These are phyloP conservation scores for Trypanosoma lewisi DNA, from an alignment of 208 protist genomes.

Conservation along the genomic window DNA sequence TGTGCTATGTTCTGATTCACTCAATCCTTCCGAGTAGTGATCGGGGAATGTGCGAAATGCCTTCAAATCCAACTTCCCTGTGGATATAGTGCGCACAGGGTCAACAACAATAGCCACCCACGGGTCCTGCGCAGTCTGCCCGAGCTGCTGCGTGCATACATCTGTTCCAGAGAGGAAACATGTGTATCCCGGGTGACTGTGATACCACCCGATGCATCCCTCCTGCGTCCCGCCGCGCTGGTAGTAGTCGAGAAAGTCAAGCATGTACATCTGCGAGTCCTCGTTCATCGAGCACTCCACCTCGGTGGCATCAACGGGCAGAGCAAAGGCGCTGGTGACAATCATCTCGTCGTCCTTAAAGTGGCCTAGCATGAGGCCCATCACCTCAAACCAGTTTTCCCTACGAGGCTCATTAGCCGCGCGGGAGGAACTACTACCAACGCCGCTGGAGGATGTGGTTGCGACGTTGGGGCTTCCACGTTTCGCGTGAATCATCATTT, in stretches of 20 bases:
- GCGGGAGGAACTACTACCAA: constrained; percentile 2
- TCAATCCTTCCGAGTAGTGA: constrained; percentile 56
- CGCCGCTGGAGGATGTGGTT: constrained; percentile 1
- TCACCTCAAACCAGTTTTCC: constrained; percentile 85
- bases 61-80: constrained; percentile 94
- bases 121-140: constrained; percentile 94
- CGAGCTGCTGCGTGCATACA: constrained; percentile 90
- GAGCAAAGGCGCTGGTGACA: constrained; percentile 95
- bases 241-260: constrained; percentile 87
- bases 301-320: constrained; percentile 96
- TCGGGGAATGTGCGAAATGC: constrained; percentile 97
- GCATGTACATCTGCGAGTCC: constrained; percentile 93
- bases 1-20: neutral
- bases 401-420: constrained; percentile 21
- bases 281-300: constrained; percentile 87
- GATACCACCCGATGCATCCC: constrained; percentile 97
- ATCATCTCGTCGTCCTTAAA: constrained; percentile 92
- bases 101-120: constrained; percentile 97
- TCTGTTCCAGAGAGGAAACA: constrained; percentile 97
- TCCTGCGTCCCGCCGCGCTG: constrained; percentile 40
- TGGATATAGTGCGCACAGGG: constrained; percentile 93
- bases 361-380: constrained; percentile 93
- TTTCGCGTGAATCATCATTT: constrained; percentile 96
- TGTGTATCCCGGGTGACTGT: constrained; percentile 96
- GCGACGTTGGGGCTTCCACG: constrained; percentile 49